Base-by-base conservation (phyloP, 257 asterid species). In the Lithospermum erythrorhizon region DNA sequence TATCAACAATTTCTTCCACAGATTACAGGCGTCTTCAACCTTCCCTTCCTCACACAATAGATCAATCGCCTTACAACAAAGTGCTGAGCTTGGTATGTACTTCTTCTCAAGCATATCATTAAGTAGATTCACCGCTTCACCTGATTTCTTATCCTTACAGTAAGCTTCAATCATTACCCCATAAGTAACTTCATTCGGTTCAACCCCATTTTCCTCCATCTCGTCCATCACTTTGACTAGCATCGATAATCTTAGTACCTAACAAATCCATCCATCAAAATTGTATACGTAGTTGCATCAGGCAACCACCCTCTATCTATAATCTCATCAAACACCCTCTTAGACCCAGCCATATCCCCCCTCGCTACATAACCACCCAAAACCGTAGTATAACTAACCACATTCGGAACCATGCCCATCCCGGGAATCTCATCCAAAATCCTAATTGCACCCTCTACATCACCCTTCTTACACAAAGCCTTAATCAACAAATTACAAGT, bases 151-250 rank as follows among this genome's bases (percentile, higher is more conserved):
- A 58, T 76, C 88, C 64, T 73, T 83, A 72, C 98, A 91, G 67
- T 87, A 72, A 37, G 95, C 94, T 81, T 83, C 98, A 30, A 86
- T 81, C 88, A 86, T 82, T 27, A 88, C 94, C 63, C 78, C 66
- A 60, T 85, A 91, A 5, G 98, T 91, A 51, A 88, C 83, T 27
- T 88, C 98, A 65, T 91, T 88, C 0, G 96, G 96, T 68, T 77
- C 76, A 48, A 91, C 87, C 56, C 93, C 84, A 59, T 77, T 84
- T 62, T 75, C 95, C 75, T 76, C 90, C 98, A 88, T 91, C 74
- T 83, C 96, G 72, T 91, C 98, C 98, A 88, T 88, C 66, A 91
- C 80, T 71, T 76, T 88, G 6, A 88, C n/a, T 74, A 19, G 98
- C 98, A 62, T 80, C 81, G 56, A 78, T 61, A 91, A 77, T 22